Percentiles rank a stretch among this genome's conserved stretches.
Conservation (phyloP, 1,284 basidiomycete genomes). For the Ustilago hordei region DNA sequence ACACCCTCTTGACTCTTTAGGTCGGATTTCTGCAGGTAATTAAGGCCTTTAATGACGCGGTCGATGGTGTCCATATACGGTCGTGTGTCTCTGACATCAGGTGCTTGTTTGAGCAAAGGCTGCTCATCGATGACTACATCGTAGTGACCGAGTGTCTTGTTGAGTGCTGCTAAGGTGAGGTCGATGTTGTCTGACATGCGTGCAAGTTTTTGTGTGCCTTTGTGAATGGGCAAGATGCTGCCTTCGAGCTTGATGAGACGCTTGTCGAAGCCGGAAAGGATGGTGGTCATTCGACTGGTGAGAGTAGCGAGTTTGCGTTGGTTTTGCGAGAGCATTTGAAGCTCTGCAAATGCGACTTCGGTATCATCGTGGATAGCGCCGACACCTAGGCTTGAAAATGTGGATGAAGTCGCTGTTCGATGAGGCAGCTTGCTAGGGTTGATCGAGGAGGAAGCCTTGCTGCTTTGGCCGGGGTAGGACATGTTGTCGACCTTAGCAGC, state of each 20-base stretch:
- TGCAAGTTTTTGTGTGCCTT: conserved; percentile 62
- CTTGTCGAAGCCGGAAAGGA: conserved; percentile 71
- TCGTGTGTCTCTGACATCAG: conserved; percentile 56
- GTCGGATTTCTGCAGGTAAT: conserved; percentile 48
- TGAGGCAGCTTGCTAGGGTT: neutral
- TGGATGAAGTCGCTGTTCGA: conserved; percentile 11
- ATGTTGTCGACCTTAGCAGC: conserved; percentile 6
- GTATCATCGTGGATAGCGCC: conserved; percentile 39
- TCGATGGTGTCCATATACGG: conserved; percentile 67
- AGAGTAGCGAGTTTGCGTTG: conserved; percentile 69
- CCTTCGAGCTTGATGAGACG: conserved; percentile 68
- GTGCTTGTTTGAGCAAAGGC: conserved; percentile 62
- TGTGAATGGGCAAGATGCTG: conserved; percentile 68
- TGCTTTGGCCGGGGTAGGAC: conserved; percentile 25
- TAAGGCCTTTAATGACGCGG: conserved; percentile 60
- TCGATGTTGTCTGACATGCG: conserved; percentile 64
- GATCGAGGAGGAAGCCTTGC: conserved; percentile 28
- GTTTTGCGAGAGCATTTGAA: conserved; percentile 70
- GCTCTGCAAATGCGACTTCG: conserved; percentile 68
- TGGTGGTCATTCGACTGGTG: conserved; percentile 69
- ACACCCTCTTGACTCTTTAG: conserved; percentile 59
- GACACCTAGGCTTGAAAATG: conserved; percentile 10
- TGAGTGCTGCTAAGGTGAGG: conserved; percentile 57
- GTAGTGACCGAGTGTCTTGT: conserved; percentile 64
- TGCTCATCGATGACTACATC: conserved; percentile 66